Evolutionary conservation across 805 yeast species (phyloP).

Genomic region (Myxozyma mucilagina): DNA sequence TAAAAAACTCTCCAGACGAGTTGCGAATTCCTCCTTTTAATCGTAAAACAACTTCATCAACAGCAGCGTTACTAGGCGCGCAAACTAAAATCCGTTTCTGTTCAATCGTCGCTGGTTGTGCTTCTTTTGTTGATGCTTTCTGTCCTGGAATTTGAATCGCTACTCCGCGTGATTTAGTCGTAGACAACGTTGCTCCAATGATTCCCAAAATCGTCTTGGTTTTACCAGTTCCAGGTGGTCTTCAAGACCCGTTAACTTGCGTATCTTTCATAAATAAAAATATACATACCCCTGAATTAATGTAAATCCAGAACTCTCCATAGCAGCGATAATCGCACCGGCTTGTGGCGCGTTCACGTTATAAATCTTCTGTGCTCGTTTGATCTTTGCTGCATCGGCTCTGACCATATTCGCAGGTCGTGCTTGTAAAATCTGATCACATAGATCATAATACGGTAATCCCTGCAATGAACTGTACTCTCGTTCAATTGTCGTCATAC

Average conservation of each 20-base stretch:
- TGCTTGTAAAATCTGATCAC: slow-evolving; percentile 66
- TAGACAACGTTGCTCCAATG: slow-evolving; percentile 63
- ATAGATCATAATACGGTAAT: slow-evolving; percentile 74
- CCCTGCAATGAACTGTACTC: slow-evolving; percentile 85
- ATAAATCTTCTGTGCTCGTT: slow-evolving; percentile 50
- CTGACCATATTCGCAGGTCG: slow-evolving; percentile 50
- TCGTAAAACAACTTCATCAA: slow-evolving; percentile 88
- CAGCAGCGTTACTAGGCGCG: slow-evolving; percentile 99
- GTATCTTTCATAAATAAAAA: not conserved
- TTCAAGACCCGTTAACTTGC: slow-evolving; percentile 5
- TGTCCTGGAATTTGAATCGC: slow-evolving; percentile 36
- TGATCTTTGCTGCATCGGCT: slow-evolving; percentile 44
- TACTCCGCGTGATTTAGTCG: slow-evolving; percentile 32
- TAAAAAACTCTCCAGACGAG: slow-evolving; percentile 45
- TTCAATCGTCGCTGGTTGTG: slow-evolving; percentile 21
- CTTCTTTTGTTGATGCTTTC: slow-evolving; percentile 21
- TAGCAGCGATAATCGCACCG: slow-evolving; percentile 75
- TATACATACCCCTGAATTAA: slow-evolving; percentile 73
- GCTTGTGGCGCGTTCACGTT: slow-evolving; percentile 89
- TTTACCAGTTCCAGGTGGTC: slow-evolving; percentile 97
- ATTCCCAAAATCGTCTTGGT: slow-evolving; percentile 95
- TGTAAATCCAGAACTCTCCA: slow-evolving; percentile 70
- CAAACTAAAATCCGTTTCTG: slow-evolving; percentile 74
- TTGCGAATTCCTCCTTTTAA: slow-evolving; percentile 65
- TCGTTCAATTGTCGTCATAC: slow-evolving; percentile 89